Evolutionary conservation across 2,329 filamentous ascomycete genomes (phyloP), one percentile per base, ranked within the genome.

Genomic region (Xylariaceae sp.): DNA sequence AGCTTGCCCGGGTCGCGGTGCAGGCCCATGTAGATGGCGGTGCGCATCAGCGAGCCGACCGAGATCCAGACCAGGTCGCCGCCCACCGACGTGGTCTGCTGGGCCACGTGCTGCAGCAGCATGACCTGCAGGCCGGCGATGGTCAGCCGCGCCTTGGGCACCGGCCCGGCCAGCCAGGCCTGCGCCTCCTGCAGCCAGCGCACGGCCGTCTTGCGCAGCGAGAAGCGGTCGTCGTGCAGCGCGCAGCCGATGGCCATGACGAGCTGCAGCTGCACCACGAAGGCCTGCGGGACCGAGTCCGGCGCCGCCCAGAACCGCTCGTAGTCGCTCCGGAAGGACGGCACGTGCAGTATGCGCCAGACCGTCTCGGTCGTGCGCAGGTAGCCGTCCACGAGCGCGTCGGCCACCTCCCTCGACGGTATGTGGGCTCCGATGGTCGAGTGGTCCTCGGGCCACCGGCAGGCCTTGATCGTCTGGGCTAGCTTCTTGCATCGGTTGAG

Each of bases 1-100:
- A 76, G 61, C 36, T 63, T 56, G 19, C 56, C 60, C 0, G 75
- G 73, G 35, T 78, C 75, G 2, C 70, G 64, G 46, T 79, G 72
- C 5, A 77, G 57, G 3, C 75, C 74, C 63, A 77, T 75, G 35
- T 64, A 64, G 47, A 78, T 67, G 33, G 72, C 75, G 6, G 63
- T 65, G 9, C 73, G 60, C n/a, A 75, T 38, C 9, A 77, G 40
- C 0, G 59, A 52, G 1, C 74, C 74, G 0, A 64, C 57, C 2
- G 65, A 59, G 19, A 72, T 62, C 71, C 71, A 77, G 2, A 63
- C 57, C 4, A 75, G 47, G 39, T 77, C 72, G 5, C 61, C 62
- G 3, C 63, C 64, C 3, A 74, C 57, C 10, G 59, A 61, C 18
- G 63, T 64, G 0, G 61, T 61, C 18, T 69, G 61, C 16, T 68